Evolutionary conservation across 768 basidiomycete genomes (phyloP), one percentile per base, ranked within the genome.

Genomic region (Lentinula boryana): DNA sequence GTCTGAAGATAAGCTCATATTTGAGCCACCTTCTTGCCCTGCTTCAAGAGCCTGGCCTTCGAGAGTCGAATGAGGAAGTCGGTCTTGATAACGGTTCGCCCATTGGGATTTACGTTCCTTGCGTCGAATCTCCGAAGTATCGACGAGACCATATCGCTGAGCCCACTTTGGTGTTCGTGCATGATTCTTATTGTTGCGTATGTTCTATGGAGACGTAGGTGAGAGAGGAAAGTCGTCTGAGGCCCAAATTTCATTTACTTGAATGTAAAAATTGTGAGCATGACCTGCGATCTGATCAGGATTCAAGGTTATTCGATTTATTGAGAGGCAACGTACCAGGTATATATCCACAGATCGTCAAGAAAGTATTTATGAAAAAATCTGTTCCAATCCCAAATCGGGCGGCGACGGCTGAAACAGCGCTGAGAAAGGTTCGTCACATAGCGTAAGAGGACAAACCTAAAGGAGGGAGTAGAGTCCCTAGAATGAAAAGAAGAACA

Each of bases 151-250:
- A 71, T 93, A 93, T 64, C 88, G 84, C 73, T 91, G 80, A 0
- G 88, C 89, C 95, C 95, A 98, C 74, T 97, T 95, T 18, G 95
- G 95, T n/a, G 95, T 97, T 48, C 95, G 86, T 13, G 82, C 79
- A 70, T 91, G 84, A 67, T 85, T 95, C 80, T 95, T 93, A 79
- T 98, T 98, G 76, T 97, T 98, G 60, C 95, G 81, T 65, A 98
- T 86, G 74, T 97, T 97, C 87, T 98, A 70, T 21, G 58, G 31
- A 53, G 15, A 13, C 21, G 5, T 57, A 10, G 18, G 31, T 56
- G 57, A 49, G 48, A 40, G 15, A 10, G 27, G 8, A 21, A 36
- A 23, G 18, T 15, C 44, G 46, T 15, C 5, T 13, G 18, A 49
- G 21, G 35, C 49, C 9, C 9, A 44, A 31, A 27, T 44, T 13